Base-by-base conservation (phyloP, 2,329 filamentous ascomycete genomes). In the Aspergillus brunneoviolaceus region DNA sequence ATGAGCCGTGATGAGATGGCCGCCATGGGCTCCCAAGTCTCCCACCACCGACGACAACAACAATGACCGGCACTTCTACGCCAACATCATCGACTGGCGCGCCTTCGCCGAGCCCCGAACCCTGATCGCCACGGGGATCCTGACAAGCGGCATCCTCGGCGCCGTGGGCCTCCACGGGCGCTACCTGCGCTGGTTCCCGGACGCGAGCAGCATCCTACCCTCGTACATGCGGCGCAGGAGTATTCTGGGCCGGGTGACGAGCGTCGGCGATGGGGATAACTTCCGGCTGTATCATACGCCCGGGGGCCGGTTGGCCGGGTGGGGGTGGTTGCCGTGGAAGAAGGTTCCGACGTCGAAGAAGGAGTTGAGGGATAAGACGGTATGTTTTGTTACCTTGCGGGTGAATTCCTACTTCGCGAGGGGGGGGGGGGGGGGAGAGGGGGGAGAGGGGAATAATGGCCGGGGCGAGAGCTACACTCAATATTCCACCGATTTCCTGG, bases 221-320 rank as follows among this genome's bases (percentile, higher is more conserved):
- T 80, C 82, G 11, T 89, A 88, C 72, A 94, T 94, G 72, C 86
- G 90, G 50, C 87, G 82, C 62, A 84, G 90, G 67, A 93, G 86
- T 67, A 72, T 99, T 48, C 89, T 94, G 68, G 95, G 95, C 14
- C 85, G 85, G 63, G 95, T 98, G 48, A 97, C 94, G 12, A 92
- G 90, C 67, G 95, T 99, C 25, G 95, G 96, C 48, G 95, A 99
- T 82, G 96, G 92, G 4, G 95, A 99, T 76, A 94, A 94, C 73
- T 97, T 99, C 75, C 89, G 95, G 67, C 76, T 99, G 51, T 99
- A 89, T 74, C 95, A 99, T 75, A 98, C 92, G 0, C 95, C 95
- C 0, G 94, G 94, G n/a, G 95, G 95, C 11, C 84, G 87, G 65
- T 76, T 93, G 55, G 84, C 89, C 11, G 95, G 95, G 56, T 99